Evolutionary conservation across 768 basidiomycete species (phyloP).

Genomic region (Boletus rubropictus): DNA sequence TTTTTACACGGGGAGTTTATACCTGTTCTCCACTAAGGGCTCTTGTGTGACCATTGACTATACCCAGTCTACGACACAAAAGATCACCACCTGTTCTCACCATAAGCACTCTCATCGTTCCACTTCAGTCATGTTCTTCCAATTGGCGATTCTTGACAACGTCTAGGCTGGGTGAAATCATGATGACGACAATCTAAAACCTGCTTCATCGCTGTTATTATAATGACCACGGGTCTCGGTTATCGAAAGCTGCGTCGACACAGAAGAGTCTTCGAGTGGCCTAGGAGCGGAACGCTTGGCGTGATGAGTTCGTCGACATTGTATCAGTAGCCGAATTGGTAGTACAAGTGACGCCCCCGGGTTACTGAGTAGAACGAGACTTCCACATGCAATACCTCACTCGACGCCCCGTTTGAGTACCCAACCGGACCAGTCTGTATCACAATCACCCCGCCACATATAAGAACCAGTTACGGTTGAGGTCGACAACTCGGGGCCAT

Average conservation of each 20-base stretch:
- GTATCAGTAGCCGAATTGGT: no score
- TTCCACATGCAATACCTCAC: no score
- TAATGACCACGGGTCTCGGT: slow-evolving; percentile 64
- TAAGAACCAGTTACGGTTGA: slow-evolving; percentile 5
- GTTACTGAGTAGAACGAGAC: not conserved
- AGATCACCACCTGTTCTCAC: no score
- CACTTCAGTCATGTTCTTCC: slow-evolving; percentile 49
- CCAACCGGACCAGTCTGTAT: slow-evolving; percentile 9
- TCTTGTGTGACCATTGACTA: no score
- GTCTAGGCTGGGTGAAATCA: slow-evolving; percentile 36
- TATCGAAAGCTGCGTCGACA: slow-evolving; percentile 36
- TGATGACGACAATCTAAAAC: slow-evolving; percentile 12
- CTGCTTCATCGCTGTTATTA: slow-evolving; percentile 59
- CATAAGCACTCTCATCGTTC: slow-evolving; percentile 54
- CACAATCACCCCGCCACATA: slow-evolving; percentile 11
- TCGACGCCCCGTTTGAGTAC: no score
- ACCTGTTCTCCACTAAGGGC: no score
- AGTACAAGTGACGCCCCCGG: no score
- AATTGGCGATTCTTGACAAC: slow-evolving; percentile 60
- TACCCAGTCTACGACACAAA: no score
- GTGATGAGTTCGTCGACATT: slow-evolving; percentile 9
- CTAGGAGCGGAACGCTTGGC: slow-evolving; percentile 6
- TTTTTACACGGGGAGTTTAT: no score
- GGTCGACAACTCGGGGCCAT: not conserved
- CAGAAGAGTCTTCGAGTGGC: slow-evolving; percentile 5